Evolutionary conservation across 495 filamentous ascomycete species (phyloP), one percentile per base, ranked within the genome.

Genomic region (Penicillium lagena): DNA sequence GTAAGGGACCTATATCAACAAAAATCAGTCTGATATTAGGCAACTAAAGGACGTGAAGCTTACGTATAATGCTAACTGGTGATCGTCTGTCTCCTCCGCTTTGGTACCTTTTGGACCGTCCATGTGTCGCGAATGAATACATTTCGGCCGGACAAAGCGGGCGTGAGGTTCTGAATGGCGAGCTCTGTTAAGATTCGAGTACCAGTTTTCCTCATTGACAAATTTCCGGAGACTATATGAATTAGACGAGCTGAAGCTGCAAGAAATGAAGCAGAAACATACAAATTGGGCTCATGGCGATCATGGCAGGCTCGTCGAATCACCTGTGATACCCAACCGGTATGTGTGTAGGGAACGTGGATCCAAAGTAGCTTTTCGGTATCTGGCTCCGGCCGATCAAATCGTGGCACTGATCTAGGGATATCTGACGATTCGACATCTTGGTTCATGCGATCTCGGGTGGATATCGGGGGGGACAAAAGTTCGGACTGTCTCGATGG

Each of bases 261-360:
- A 30, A 45, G 9, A 10, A 47, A 11, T 5, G 28, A 10, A 22
- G 7, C 12, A 3, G 1, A 32, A 2, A 4, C 35, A 35, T 50
- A 68, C 67, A 66, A 61, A 22, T 52, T 46, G 7, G 58, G 40
- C 1, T 56, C 59, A 49, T 55, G 66, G 49, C 58, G 45, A 31
- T 55, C 58, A n/a, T 53, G 38, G 28, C 50, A 54, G 4, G 51
- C 50, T 6, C 47, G 52, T 0, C 51, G 45, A 7, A 61, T 57
- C 11, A 62, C 45, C 14, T 48, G 53, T 17, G 76, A 78, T 10
- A 85, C 82, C 82, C 82, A 86, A 7, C 73, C 70, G 2, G 82
- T 75, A 56, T 85, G 80, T 4, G 77, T 85, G 46, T 76, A 85
- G 0, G 81, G 81, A 27, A 83, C 58, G 53, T 86, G 82, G 32